These are phyloP conservation scores for Oehlia diaphana DNA, from an alignment of 192 early-diverging fungal genomes.

Conservation along the genomic window DNA sequence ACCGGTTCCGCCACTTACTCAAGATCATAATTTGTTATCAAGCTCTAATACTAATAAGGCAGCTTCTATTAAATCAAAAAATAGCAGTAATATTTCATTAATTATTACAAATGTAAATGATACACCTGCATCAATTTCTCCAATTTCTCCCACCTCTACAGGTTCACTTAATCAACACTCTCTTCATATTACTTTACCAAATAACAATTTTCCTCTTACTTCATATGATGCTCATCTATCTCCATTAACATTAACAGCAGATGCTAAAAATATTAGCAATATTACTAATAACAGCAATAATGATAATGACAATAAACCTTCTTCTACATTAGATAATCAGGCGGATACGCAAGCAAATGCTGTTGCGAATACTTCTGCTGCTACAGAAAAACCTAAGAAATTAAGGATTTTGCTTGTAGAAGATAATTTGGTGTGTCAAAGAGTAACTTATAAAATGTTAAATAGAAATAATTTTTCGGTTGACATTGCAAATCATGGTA, in stretches of 20 bases:
- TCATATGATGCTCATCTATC: not conserved
- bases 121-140: not conserved
- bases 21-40: not conserved
- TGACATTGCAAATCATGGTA: constrained; percentile 25
- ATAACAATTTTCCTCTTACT: not conserved
- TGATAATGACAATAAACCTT: not conserved
- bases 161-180: not conserved
- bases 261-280: not conserved
- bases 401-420: constrained; percentile 30
- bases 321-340: not conserved
- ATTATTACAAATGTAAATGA: not conserved
- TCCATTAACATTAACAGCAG: not conserved
- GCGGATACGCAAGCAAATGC: not conserved
- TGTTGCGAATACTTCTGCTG: not conserved
- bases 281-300: not conserved
- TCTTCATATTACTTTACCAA: not conserved
- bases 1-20: not conserved
- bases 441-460: constrained; percentile 29
- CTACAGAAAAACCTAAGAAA: not conserved
- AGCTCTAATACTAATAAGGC: not conserved
- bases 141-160: not conserved
- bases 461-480: constrained; percentile 8
- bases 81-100: not conserved
- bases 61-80: not conserved
- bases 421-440: constrained; percentile 31